Evolutionary conservation across 2,329 filamentous ascomycete species (phyloP), one percentile per base, ranked within the genome.

Genomic region (Fusarium decemcellulare): DNA sequence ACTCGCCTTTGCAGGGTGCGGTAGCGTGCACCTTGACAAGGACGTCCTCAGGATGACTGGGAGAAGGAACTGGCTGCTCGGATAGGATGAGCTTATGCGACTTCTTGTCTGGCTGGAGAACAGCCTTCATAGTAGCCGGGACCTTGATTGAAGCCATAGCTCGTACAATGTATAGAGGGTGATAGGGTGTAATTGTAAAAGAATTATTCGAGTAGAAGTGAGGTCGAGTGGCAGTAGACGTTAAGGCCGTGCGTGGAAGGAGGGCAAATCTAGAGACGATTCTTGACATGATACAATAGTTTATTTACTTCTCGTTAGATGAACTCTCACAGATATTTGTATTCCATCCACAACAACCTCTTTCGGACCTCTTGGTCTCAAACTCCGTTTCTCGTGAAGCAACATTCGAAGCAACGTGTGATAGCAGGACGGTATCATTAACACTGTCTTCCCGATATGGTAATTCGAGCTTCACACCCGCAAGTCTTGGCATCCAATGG

Each of bases 11-110:
- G 65, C 75, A 77, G 7, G 77, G 75, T 1, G 78, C 68, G 0
- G 79, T 79, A 12, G 79, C 74, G 27, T 76, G 72, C 29, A 79
- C 77, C 40, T 74, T 75, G 44, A 81, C 70, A 16, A 81, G 71
- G 36, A 76, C 61, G n/a, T 77, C 74, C 10, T 74, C 63, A 0
- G 76, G 73, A 7, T 70, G 63, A 3, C 51, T 62, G 1, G 69
- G 67, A 8, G 43, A 40, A 0, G 76, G 77, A 8, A 77, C 29
- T 0, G 67, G 63, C 4, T 52, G 48, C 14, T 53, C 44, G 2
- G 63, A 36, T 9, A 71, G 36, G 16, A 65, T 61, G 6, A 70
- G 67, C 6, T 57, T 62, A n/a, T 65, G 63, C 0, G 68, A 70
- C 6, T 53, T 40, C 10, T 70, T 70, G 36, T 70, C 52, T 0